phyloP scores from a whole-genome alignment of 106 monocot genomes.

The Dioscorea alata region DNA sequence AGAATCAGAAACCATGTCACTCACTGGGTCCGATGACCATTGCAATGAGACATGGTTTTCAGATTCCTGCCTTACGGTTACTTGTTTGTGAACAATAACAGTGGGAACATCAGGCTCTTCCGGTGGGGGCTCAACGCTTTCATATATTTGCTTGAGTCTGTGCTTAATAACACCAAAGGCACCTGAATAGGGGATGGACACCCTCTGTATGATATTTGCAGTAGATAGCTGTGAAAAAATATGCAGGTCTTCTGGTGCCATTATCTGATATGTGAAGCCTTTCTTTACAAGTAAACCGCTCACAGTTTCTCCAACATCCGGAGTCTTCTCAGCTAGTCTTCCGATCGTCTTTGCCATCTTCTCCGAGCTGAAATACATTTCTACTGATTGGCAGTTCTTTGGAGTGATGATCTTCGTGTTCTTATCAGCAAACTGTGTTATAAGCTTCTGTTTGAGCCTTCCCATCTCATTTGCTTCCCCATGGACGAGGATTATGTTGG shows the following conservation, averaged over 20 bases:
- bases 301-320: conserved; percentile 67
- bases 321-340: conserved; percentile 65
- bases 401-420: conserved; percentile 73
- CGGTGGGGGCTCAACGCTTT: conserved; percentile 56
- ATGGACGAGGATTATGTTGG: conserved; percentile 92
- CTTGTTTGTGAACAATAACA: conserved; percentile 74
- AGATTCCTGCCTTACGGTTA: conserved; percentile 77
- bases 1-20: conserved; percentile 98
- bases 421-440: conserved; percentile 51
- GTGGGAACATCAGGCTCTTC: conserved; percentile 60
- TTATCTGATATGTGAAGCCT: conserved; percentile 93
- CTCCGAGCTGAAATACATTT: conserved; percentile 92
- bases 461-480: conserved; percentile 98
- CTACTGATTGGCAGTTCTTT: conserved; percentile 78
- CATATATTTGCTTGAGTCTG: conserved; percentile 89
- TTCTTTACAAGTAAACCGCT: conserved; percentile 92
- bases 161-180: conserved; percentile 84
- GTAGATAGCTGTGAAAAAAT: conserved; percentile 88
- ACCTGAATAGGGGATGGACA: conserved; percentile 83
- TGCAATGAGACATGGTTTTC: conserved; percentile 72
- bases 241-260: conserved; percentile 91
- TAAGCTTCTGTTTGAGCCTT: conserved; percentile 83
- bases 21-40: conserved; percentile 87
- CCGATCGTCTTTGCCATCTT: conserved; percentile 98
- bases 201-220: conserved; percentile 76